Conservation (phyloP, 2,329 filamentous ascomycete species). For the Alternaria postmessia region DNA sequence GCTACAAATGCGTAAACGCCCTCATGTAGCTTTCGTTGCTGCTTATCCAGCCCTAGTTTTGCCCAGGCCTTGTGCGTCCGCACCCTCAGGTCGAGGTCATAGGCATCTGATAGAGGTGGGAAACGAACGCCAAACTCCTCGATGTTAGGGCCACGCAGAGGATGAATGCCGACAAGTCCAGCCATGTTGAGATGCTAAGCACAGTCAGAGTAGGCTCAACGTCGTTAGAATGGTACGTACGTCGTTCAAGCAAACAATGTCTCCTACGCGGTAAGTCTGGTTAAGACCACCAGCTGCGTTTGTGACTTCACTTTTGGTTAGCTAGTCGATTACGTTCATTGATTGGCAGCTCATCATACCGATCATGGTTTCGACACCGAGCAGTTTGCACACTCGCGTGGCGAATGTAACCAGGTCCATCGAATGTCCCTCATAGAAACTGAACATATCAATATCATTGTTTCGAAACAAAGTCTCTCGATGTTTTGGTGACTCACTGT, state of each 20-base stretch:
- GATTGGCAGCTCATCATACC: conserved; percentile 48
- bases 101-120: conserved; percentile 70
- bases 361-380: conserved; percentile 68
- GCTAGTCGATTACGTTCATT: conserved; percentile 2
- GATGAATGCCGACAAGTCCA: conserved; percentile 68
- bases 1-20: conserved; percentile 72
- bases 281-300: conserved; percentile 73
- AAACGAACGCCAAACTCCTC: conserved; percentile 70
- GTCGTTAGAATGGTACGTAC: conserved; percentile 48
- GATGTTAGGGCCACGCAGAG: conserved; percentile 68
- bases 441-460: conserved; percentile 42
- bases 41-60: conserved; percentile 56
- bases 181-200: conserved; percentile 68
- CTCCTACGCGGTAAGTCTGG: conserved; percentile 68
- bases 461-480: not conserved
- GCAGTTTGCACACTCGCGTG: conserved; percentile 68
- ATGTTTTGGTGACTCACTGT: conserved; percentile 60
- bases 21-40: conserved; percentile 65
- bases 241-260: conserved; percentile 72
- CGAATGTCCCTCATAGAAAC: conserved; percentile 73
- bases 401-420: conserved; percentile 71
- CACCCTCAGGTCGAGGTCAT: conserved; percentile 68
- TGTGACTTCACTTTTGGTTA: conserved; percentile 59
- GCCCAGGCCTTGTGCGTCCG: conserved; percentile 66
- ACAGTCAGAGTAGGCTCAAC: conserved; percentile 16